Base-by-base conservation (phyloP, 2,329 filamentous ascomycete species). In the Leptographium lundbergii region DNA sequence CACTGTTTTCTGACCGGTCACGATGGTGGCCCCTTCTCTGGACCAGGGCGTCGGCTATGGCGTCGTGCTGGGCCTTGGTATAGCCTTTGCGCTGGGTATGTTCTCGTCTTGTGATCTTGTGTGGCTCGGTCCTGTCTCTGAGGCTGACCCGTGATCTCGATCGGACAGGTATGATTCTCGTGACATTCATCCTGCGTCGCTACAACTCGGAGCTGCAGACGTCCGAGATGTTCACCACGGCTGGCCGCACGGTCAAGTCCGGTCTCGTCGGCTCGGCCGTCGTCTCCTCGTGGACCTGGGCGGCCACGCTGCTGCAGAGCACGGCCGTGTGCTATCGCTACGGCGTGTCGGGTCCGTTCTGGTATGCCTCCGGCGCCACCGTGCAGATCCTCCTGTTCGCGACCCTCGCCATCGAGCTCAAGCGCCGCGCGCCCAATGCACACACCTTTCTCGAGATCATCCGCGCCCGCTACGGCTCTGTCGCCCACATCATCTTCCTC, bases 211-310 rank as follows among this genome's bases (percentile, higher is more conserved):
- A 94, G 70, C 76, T 91, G 3, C 90, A 95, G 70, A 96, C 91
- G 0, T 91, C 88, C 0, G 91, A 96, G 74, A 94, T 91, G 82
- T 96, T 96, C 77, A 91, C 81, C 63, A 95, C 91, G 0, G 91
- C 91, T 56, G 90, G 90, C 22, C 80, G 91, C 62, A 91, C 88
- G 1, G 89, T 96, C 64, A 96, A 95, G 69, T 91, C 89, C 10
- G 91, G 91, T 51, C 78, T 96, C 17, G 89, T 95, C 0, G 88
- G 89, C 13, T 88, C 89, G 6, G 91, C 90, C 19, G 91, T 96
- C n/a, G 89, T 95, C 4, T 91, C 87, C 19, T 91, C 87, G 6
- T 96, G 91, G 91, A 95, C 91, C 0, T 95, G 90, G 90, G 90
- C 89, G 0, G 90, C 89, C 25, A 94, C 89, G 0, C 76, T 92